Base-by-base conservation (phyloP, 2,329 filamentous ascomycete genomes). In the Curvularia verruculosa region DNA sequence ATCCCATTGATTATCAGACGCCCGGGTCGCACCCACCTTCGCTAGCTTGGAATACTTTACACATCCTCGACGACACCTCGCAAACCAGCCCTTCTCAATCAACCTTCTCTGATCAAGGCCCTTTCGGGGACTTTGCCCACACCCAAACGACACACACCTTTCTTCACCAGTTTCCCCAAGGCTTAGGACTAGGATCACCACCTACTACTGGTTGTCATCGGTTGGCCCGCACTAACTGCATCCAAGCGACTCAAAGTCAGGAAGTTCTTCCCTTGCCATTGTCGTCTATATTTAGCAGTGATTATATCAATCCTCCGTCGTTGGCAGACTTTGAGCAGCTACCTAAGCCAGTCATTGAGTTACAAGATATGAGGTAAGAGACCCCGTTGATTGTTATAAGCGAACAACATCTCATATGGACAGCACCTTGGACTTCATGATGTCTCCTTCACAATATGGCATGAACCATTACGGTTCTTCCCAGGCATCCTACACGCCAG, bases 341-440 rank as follows among this genome's bases (percentile, higher is more conserved):
- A 18, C 63, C 67, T 21, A 62, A 66, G 52, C 54, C 67, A 7
- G 63, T 61, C 18, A 46, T 68, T 21, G 66, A 68, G 40, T 56
- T 68, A 52, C 70, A 75, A 75, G 73, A 75, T 60, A 77, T 77
- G 75, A 77, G 74, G 75, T 77, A 75, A 39, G 59, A 24, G 10
- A 18, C 26, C 26, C 46, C 34, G 39, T 34, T 19, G 28, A 48
- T 21, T 40, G 37, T 26, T 19, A 12, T 7, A 19, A 36, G 15
- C 4, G n/a, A 19, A 19, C 49, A 21, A n/a, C 18, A 21, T 52
- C 68, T 71, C 21, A 73, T 56, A 39, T 41, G 18, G 36, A 9
- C 53, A 78, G 75, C 72, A 74, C 73, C 57, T 66, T 77, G 64
- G 75, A 70, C 51, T 77, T 71, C 59, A 75, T 76, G 70, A 76